Evolutionary conservation across 2,329 filamentous ascomycete genomes (phyloP), one percentile per base, ranked within the genome.

Genomic region (Lachnellula arida): DNA sequence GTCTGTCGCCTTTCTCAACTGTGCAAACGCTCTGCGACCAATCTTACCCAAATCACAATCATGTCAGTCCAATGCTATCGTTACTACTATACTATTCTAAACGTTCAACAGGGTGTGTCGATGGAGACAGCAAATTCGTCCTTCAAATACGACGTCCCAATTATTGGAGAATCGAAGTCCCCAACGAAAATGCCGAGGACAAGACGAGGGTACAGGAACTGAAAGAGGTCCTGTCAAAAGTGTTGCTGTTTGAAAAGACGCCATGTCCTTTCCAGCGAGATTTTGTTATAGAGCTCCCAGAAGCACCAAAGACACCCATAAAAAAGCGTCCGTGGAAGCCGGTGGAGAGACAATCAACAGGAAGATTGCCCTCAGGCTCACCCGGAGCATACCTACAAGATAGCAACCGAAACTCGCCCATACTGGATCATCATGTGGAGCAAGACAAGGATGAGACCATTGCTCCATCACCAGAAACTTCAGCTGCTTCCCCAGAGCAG

Each of bases 141-240:
- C 75, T 97, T 57, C 88, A 92, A 62, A 90, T 95, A 61, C 81
- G 91, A 22, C 83, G 87, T 46, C 87, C 92, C 32, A 87, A 88
- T 44, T 97, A 94, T 71, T 96, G 94, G 80, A 85, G 92, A 61
- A 94, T 97, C 65, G 92, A 97, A 68, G 74, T 97, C 5, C 89
- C 91, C 0, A 80, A 84, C 15, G 77, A 78, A 37, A 81, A 81
- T 0, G 74, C 80, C 2, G 82, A 87, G 22, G 86, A 93, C 60
- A 77, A 80, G 60, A 73, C 76, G 44, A 81, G 82, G 62, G 84
- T 89, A 4, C 78, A 81, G 53, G 78, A 85, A 37, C 76, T 96
- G 61, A 89, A 89, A 66, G 75, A 76, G 11, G 86, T 90, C 8
- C 73, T 96, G 28, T 80, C 80, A 52, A 84, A 85, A 59, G 83